These are phyloP conservation scores for Candida nanaspora DNA, from an alignment of 805 yeast species.

Conservation along the genomic window DNA sequence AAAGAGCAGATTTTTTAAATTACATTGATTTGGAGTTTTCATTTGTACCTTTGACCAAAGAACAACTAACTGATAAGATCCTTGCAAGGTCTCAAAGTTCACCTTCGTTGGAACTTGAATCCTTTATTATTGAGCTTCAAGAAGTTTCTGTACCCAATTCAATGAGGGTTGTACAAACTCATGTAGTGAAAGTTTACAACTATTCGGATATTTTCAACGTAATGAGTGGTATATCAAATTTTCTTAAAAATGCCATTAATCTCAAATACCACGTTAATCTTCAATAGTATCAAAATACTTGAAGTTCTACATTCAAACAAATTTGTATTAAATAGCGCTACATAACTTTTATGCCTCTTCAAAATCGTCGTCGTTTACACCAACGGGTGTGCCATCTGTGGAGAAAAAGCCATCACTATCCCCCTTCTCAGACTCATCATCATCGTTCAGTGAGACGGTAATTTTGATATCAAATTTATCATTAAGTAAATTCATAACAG, in stretches of 20 bases:
- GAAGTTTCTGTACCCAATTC: neutral
- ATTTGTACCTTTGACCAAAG: neutral
- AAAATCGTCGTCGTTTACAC: too few species aligned
- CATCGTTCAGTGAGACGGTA: slow-evolving; percentile 4
- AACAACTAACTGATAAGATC: neutral
- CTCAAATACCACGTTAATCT: neutral
- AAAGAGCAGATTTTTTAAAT: neutral
- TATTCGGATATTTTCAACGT: neutral
- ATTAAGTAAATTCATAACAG: slow-evolving; percentile 8
- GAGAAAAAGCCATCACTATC: slow-evolving; percentile 4
- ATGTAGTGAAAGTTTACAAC: neutral
- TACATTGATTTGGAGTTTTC: neutral
- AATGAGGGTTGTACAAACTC: neutral
- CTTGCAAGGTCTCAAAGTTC: neutral
- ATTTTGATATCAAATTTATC: slow-evolving; percentile 7
- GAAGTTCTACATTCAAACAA: too few species aligned
- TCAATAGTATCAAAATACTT: too few species aligned
- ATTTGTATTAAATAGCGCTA: too few species aligned
- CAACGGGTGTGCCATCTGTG: too few species aligned
- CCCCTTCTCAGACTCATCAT: slow-evolving; percentile 8
- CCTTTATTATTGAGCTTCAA: neutral
- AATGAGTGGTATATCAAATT: neutral
- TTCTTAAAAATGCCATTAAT: neutral
- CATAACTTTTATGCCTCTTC: too few species aligned
- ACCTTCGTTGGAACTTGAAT: neutral